Evolutionary conservation across 371 early-diverging fungal species (phyloP).

Genomic region (Actinomortierella ambigua): DNA sequence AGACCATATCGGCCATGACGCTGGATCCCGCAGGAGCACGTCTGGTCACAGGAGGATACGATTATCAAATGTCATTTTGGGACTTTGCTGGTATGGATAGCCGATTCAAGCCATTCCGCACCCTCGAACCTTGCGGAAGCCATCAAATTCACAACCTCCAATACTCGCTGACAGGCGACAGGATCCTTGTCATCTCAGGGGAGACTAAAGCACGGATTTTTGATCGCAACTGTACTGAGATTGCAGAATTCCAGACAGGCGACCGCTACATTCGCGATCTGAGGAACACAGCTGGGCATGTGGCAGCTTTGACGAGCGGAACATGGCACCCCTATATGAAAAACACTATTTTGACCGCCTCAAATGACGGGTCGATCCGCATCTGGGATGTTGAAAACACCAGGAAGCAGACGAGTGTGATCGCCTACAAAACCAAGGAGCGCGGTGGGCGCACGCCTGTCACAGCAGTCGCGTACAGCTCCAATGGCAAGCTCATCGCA

Average conservation of each 20-base stretch:
- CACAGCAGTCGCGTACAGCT: slow-evolving; percentile 69
- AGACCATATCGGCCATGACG: slow-evolving; percentile 80
- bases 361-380: slow-evolving; percentile 84
- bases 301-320: slow-evolving; percentile 77
- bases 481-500: slow-evolving; percentile 71
- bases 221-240: slow-evolving; percentile 76
- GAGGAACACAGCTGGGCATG: slow-evolving; percentile 89
- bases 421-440: slow-evolving; percentile 77
- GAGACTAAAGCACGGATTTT: slow-evolving; percentile 77
- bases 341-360: slow-evolving; percentile 76
- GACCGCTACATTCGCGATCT: slow-evolving; percentile 94
- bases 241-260: slow-evolving; percentile 83
- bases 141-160: slow-evolving; percentile 88
- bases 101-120: slow-evolving; percentile 75
- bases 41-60: slow-evolving; percentile 84
- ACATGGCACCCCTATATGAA: slow-evolving; percentile 84
- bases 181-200: slow-evolving; percentile 80
- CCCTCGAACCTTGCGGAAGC: slow-evolving; percentile 81
- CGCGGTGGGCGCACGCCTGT: slow-evolving; percentile 74
- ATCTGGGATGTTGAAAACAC: slow-evolving; percentile 87
- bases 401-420: slow-evolving; percentile 75
- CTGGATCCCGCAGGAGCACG: slow-evolving; percentile 85
- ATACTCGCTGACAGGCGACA: slow-evolving; percentile 80
- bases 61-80: slow-evolving; percentile 86
- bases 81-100: slow-evolving; percentile 92